Base-by-base conservation (phyloP, 768 basidiomycete genomes). In the Hypholoma sublateritium region DNA sequence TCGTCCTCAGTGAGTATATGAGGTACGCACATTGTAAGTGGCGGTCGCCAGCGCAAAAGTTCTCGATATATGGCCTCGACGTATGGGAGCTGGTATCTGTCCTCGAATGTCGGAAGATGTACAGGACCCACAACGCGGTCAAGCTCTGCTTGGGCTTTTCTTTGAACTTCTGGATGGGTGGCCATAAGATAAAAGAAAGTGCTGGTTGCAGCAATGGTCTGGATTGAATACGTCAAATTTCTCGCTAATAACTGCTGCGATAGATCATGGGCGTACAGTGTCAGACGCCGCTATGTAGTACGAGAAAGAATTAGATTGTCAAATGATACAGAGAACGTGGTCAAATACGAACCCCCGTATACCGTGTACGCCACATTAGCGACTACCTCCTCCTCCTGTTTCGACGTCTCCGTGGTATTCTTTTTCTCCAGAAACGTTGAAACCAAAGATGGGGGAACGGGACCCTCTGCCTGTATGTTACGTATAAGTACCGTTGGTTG, bases 131-230 rank as follows among this genome's bases (percentile, higher is more conserved):
- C 58, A 4, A 79, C 68, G 1, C 48, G 24, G 59, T 80, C 79
- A 12, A 81, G 67, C 59, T 80, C 78, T 4, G 64, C 67, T 52
- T 78, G 80, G 0, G 76, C 77, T 50, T 62, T 71, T 8, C 43
- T 55, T 52, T 74, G 74, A 12, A 67, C 61, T 12, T 72, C 67
- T 1, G 78, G 78, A 55, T 76, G 61, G 8, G 69, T 59, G 5
- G 72, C 64, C 73, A 80, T 74, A 1, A 73, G 72, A 16, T 78
- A 66, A 42, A 80, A 55, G 59, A 80, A 76, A 1, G 67, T 58
- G 11, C 61, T 57, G 1, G 77, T 46, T 1, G 70, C 60, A 4
- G 69, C 66, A 28, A 64, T 70, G 1, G 71, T 75, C 74, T 75
- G 12, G 13, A 25, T 14, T 3, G 9, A 1, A 25, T 24, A 7